Percentiles rank a stretch among this genome's conserved stretches.
Conservation (phyloP, 2,329 filamentous ascomycete genomes). For the Rhinocladiella similis region DNA sequence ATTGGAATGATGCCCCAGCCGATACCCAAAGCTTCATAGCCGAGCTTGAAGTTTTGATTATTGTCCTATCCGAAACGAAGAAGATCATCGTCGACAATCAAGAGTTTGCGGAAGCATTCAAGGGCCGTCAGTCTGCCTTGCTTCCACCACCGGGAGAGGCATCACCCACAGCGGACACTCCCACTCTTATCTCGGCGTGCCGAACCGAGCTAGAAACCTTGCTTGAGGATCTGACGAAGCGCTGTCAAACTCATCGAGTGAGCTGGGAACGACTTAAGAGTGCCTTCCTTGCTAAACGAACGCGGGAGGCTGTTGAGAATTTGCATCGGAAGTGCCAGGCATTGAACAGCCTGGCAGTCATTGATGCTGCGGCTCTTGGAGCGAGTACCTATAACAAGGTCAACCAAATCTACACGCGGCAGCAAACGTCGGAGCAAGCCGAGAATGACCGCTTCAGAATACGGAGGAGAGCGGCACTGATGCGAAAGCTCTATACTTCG, state of each 20-base stretch:
- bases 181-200: too few relatives aligned
- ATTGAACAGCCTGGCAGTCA: neutral
- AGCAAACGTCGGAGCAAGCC: neutral
- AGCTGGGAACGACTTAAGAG: neutral
- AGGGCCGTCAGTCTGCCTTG: too few relatives aligned
- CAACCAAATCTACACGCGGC: neutral
- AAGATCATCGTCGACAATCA: neutral
- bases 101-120: too few relatives aligned
- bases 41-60: constrained; percentile 22
- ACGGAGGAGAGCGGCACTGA: neutral
- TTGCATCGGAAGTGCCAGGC: neutral
- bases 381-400: neutral
- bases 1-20: constrained; percentile 27
- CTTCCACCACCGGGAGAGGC: too few relatives aligned
- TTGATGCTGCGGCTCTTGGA: neutral
- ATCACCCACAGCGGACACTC: too few relatives aligned
- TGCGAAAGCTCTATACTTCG: neutral
- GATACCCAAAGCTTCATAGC: constrained; percentile 23
- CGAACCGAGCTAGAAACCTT: neutral
- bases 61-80: constrained; percentile 11
- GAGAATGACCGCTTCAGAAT: neutral
- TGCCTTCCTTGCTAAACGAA: neutral
- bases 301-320: neutral
- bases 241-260: neutral
- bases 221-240: neutral